phyloP scores from a whole-genome alignment of 805 yeast species.

The Wickerhamomyces queroliae region DNA sequence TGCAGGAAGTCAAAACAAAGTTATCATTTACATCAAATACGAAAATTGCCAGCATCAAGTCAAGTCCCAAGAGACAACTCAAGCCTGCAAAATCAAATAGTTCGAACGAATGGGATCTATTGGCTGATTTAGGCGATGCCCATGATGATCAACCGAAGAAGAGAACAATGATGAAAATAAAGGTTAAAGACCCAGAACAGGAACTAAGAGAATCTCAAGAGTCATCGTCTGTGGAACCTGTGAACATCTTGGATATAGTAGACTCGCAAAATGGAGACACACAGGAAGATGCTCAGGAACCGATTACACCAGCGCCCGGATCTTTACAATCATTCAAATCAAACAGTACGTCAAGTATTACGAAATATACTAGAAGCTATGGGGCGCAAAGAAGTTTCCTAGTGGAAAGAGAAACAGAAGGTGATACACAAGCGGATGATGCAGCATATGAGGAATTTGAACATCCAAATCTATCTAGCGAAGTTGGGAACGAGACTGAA shows the following conservation, averaged over 20 bases:
- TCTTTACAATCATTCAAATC: neutral
- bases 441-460: slow-evolving; percentile 10
- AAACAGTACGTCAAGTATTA: slow-evolving; percentile 1
- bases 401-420: slow-evolving; percentile 9
- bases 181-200: neutral
- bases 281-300: neutral
- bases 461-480: slow-evolving; percentile 5
- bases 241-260: too few species aligned
- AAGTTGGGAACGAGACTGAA: slow-evolving; percentile 10
- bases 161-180: slow-evolving; percentile 7
- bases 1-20: neutral
- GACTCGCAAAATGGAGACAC: too few species aligned
- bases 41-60: too few species aligned
- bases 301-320: neutral
- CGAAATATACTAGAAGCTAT: slow-evolving; percentile 18
- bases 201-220: too few species aligned
- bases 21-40: too few species aligned
- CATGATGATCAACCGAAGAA: slow-evolving; percentile 13
- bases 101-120: slow-evolving; percentile 16
- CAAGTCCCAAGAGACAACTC: neutral
- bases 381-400: slow-evolving; percentile 24
- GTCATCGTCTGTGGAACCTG: too few species aligned
- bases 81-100: neutral
- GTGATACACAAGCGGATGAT: slow-evolving; percentile 8
- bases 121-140: slow-evolving; percentile 15